Base-by-base conservation (phyloP, 1,284 basidiomycete species). In the Ganoderma lucidum region DNA sequence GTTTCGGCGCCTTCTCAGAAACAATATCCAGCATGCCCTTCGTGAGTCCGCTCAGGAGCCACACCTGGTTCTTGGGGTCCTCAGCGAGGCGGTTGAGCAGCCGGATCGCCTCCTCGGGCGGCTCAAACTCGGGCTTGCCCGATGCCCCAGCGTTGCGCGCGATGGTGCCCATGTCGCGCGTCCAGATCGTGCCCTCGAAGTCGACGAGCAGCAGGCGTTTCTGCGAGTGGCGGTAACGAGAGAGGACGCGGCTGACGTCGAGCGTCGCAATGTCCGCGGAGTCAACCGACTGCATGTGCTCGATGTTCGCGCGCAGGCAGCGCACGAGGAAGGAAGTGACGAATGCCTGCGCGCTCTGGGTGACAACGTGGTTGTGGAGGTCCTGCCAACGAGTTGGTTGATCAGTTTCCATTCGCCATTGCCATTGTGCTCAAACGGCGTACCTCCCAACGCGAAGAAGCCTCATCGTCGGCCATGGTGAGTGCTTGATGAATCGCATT, bases 331-430 rank as follows among this genome's bases (percentile, higher is more conserved):
- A 94, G 3, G 90, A 88, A 0, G 87, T 93, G 64, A 93, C 91
- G 81, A 96, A 96, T 1, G 93, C 86, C 77, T 96, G 95, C 0
- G 94, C 93, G 0, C 93, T 95, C 78, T 96, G 95, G 0, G 93
- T 93, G n/a, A 90, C 89, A 63, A 96, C 95, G 73, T 96, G 94
- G 70, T 88, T 89, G 78, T 96, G 93, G 0, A 96, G 83, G 73
- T 96, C 95, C 83, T 88, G 67, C n/a, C 28, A 14, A 9, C 2
- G 2, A 23, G 12, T 0, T 10, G 10, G 17, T 35, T 8, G 8
- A 5, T 53, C 15, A 44, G 6, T 28, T 1, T 39, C n/a, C 14
- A 17, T 42, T 56, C 8, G 28, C 3, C 37, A 23, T 23, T 23
- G 23, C 23, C 23, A 23, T 23, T 23, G 23, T 12, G 6, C 4